Evolutionary conservation across 352 stramenopile species (phyloP).

Genomic region (Blastocystis sp.): DNA sequence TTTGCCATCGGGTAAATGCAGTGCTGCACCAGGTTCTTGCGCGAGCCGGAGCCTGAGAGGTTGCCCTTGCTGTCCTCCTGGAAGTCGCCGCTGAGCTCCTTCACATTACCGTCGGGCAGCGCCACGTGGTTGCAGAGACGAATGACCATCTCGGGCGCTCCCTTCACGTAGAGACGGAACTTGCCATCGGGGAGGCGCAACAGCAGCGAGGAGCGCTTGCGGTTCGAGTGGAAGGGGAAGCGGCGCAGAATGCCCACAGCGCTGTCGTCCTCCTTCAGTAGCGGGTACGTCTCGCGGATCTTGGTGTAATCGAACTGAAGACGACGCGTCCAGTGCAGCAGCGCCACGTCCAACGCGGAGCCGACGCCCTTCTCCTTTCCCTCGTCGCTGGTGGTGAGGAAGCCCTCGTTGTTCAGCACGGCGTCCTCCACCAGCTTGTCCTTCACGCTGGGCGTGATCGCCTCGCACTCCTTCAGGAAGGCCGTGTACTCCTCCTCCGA

Average conservation of each 20-base stretch:
- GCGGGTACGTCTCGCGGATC: background rate
- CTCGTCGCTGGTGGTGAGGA: background rate
- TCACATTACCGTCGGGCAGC: background rate
- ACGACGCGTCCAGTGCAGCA: background rate
- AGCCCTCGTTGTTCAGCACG: conserved; percentile 28
- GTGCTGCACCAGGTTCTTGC: background rate
- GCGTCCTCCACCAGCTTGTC: background rate
- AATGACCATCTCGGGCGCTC: conserved; percentile 69
- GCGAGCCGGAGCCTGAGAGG: background rate
- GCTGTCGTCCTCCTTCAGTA: background rate
- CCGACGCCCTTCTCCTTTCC: conserved; percentile 11
- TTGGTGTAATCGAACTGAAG: background rate
- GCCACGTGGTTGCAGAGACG: conserved; percentile 56
- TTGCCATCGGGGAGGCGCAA: conserved; percentile 17
- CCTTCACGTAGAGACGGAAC: conserved; percentile 72
- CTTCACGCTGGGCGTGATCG: background rate
- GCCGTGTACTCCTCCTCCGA: background rate
- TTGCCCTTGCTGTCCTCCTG: background rate
- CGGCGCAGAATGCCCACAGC: background rate
- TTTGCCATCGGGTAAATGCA: conserved; percentile 71
- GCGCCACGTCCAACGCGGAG: background rate
- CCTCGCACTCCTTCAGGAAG: background rate
- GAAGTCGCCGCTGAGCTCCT: background rate
- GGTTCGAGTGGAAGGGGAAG: conserved; percentile 8
- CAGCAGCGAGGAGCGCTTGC: background rate